A percentile compares a stretch with the other conserved stretches of the same genome.
These are phyloP conservation scores for Biscogniauxia marginata DNA, from an alignment of 2,329 filamentous ascomycete genomes.

Conservation along the genomic window DNA sequence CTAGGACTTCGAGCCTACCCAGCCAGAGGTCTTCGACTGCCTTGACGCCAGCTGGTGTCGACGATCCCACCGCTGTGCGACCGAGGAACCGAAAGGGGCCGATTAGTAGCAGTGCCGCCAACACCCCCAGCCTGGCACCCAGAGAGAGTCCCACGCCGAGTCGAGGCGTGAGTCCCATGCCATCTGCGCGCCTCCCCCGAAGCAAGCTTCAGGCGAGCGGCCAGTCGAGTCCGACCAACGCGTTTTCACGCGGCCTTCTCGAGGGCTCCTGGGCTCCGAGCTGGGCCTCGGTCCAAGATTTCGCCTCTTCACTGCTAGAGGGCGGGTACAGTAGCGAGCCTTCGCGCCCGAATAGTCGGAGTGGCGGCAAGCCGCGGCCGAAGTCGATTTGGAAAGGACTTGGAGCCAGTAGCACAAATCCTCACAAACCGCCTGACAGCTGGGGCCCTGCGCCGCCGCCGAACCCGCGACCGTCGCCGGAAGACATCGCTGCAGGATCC, in stretches of 20 bases:
- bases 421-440: conserved; percentile 28
- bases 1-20: conserved; percentile 21
- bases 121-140: conserved; percentile 35
- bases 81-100: conserved; percentile 51
- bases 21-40: conserved; percentile 46
- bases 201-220: conserved; percentile 26
- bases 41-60: conserved; percentile 41
- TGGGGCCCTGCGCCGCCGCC: conserved; percentile 54
- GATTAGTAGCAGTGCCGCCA: conserved; percentile 26
- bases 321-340: conserved; percentile 34
- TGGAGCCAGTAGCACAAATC: conserved; percentile 22
- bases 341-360: conserved; percentile 31
- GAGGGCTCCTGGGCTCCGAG: conserved; percentile 52
- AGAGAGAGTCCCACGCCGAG: conserved; percentile 40
- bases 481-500: conserved; percentile 55
- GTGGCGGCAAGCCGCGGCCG: conserved; percentile 27
- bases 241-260: conserved; percentile 42
- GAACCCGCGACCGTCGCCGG: conserved; percentile 37
- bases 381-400: conserved; percentile 33
- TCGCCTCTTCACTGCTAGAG: conserved; percentile 48
- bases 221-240: conserved; percentile 30
- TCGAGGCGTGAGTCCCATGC: conserved; percentile 49
- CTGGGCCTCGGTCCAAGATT: conserved; percentile 55
- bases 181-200: conserved; percentile 39
- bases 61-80: conserved; percentile 43